Conservation (phyloP, 2,329 filamentous ascomycete species). For the Nannizzia gypsea region DNA sequence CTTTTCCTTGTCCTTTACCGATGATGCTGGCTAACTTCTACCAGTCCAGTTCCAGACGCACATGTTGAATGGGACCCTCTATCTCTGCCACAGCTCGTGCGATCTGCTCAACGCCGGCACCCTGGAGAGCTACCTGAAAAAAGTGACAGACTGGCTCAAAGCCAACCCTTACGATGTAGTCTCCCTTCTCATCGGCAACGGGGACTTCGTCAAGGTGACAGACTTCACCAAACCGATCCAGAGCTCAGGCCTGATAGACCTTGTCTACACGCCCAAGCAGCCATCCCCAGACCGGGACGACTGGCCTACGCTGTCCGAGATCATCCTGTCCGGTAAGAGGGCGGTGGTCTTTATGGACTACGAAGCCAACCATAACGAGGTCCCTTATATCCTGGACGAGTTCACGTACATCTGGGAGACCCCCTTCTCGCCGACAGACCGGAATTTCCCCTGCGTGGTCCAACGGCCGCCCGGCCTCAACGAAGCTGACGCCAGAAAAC, state of each 20-base stretch:
- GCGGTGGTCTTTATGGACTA: conserved; percentile 79
- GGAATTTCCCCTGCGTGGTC: conserved; percentile 62
- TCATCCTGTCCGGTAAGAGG: conserved; percentile 60
- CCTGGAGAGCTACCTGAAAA: conserved; percentile 59
- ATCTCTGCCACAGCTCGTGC: conserved; percentile 79
- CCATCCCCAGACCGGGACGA: conserved; percentile 59
- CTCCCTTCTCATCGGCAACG: conserved; percentile 75
- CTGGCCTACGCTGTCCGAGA: conserved; percentile 71
- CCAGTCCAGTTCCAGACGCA: conserved; percentile 49
- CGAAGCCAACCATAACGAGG: conserved; percentile 61
- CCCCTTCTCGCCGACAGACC: conserved; percentile 61
- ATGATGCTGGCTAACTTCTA: not conserved
- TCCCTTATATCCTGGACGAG: conserved; percentile 77
- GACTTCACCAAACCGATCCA: conserved; percentile 59
- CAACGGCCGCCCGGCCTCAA: conserved; percentile 62
- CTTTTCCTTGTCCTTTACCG: not conserved
- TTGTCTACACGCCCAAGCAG: conserved; percentile 60
- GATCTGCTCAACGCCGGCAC: conserved; percentile 70
- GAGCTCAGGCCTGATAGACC: conserved; percentile 57
- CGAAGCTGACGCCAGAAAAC: conserved; percentile 42
- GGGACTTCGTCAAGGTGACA: conserved; percentile 55
- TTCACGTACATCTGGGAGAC: conserved; percentile 88
- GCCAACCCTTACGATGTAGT: conserved; percentile 75
- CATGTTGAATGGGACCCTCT: conserved; percentile 45
- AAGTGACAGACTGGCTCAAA: conserved; percentile 61